Base-by-base conservation (phyloP, 371 early-diverging fungal genomes). In the Mortierella sp. region DNA sequence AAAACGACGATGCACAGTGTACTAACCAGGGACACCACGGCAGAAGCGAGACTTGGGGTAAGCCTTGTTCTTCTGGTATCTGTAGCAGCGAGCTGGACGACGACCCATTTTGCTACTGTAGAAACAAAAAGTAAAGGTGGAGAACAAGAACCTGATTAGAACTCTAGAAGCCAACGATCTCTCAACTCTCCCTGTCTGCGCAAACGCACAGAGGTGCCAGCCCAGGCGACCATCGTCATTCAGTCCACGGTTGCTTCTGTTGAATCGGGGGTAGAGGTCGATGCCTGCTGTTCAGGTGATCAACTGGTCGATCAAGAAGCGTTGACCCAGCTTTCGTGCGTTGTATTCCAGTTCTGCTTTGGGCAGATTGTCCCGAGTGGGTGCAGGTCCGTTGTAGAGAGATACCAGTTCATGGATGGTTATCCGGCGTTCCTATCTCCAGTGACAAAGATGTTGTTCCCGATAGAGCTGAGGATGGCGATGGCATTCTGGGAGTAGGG, bases 1-100 rank as follows among this genome's bases (percentile, higher is more conserved):
- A n/a, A n/a, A n/a, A n/a, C n/a, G n/a, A n/a, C n/a, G n/a, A 8
- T 16, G 31, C 47, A 54, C 42, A 31, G 34, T 23, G 43, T 23
- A 64, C 73, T 71, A 67, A 88, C 87, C 96, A 56, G 99, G 99
- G 79, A 99, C 99, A 96, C 99, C 99, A 90, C 99, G 98, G 89
- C 95, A 94, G 94, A 94, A 99, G 78, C 99, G 94, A 67, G 97
- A 97, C 93, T 99, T 99, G 80, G 99, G 99, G 88, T 99, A 99
- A 73, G 99, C 99, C 94, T 99, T 99, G 95, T 99, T 99, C 89
- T 98, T 99, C 87, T 99, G 97, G 90, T 99, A 99, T 84, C 97
- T 92, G 89, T 98, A 98, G 89, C 98, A 98, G 79, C 97, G 94
- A 87, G 98, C 98, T 71, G 98, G 98, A 95, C 98, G 97, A 69